Evolutionary conservation across 2,329 filamentous ascomycete species (phyloP).

Genomic region (Acarospora socialis): DNA sequence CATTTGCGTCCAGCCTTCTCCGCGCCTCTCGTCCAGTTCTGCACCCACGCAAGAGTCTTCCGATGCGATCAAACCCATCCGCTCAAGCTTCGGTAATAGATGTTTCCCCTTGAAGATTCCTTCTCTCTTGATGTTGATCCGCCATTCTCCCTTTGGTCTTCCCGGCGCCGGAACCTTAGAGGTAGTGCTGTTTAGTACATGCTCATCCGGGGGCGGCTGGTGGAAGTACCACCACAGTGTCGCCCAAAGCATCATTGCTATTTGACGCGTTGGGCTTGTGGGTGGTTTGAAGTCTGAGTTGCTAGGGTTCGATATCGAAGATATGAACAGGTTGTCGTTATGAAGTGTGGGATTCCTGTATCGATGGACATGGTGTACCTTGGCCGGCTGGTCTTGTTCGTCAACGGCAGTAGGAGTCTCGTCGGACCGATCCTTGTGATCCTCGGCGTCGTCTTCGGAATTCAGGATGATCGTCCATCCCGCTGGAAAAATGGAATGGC

Average conservation of each 20-base stretch:
- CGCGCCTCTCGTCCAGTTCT: conserved; percentile 44
- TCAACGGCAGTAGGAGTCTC: conserved; percentile 11
- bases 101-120: conserved; percentile 78
- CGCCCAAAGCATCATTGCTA: conserved; percentile 94
- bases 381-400: conserved; percentile 13
- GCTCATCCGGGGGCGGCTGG: conserved; percentile 39
- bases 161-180: conserved; percentile 52
- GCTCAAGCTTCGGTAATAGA: conserved; percentile 76
- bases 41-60: conserved; percentile 62
- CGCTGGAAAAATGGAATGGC: conserved; percentile 59
- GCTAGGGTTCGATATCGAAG: conserved; percentile 74
- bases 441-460: conserved; percentile 40
- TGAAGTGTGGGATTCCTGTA: conserved; percentile 62
- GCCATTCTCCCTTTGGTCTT: conserved; percentile 73
- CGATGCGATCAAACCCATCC: conserved; percentile 73
- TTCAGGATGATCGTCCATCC: conserved; percentile 86
- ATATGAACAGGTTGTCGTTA: conserved; percentile 77
- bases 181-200: conserved; percentile 48
- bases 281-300: conserved; percentile 66
- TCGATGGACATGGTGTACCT: conserved; percentile 30
- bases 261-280: conserved; percentile 69
- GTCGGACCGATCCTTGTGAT: conserved; percentile 10
- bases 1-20: conserved; percentile 61
- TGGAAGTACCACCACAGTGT: conserved; percentile 97
- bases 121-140: conserved; percentile 67